Base-by-base conservation (phyloP, 1,284 basidiomycete species). In the Melampsora larici-populina region DNA sequence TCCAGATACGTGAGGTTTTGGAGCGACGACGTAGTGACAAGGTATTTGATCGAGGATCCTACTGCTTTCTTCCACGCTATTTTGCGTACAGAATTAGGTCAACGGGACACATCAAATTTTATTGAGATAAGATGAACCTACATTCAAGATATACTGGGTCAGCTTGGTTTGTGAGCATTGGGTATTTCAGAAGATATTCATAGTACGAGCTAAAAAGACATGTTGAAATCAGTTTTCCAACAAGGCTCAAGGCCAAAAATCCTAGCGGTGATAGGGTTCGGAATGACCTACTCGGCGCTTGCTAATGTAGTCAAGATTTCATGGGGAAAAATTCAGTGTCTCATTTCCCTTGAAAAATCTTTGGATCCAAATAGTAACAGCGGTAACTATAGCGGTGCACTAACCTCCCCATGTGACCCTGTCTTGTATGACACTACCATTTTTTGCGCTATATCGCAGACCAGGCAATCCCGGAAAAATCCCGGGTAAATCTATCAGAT, bases 111-210 rank as follows among this genome's bases (percentile, higher is more conserved):
- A 0, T 29, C 7, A 58, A n/a, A 8, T 24, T n/a, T 29, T 68
- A 11, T 24, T 60, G 13, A 31, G 21, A 40, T 21, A 3, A 8
- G 36, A 63, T 18, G 36, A 2, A 15, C 26, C 24, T 43, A 78
- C 75, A 62, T n/a, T 70, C 33, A 18, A 69, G 63, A 49, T 70
- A 78, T 18, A 60, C 60, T n/a, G 60, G 18, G 31, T 78, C 75
- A 17, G n/a, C 33, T 21, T 70, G 64, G 46, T 64, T 51, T 49
- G 70, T 78, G 13, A 78, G 62, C 58, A 78, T 70, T 6, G 67
- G 51, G 48, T 78, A 78, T 67, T 78, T 78, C 46, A 78, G 58
- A 13, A 78, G 58, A 49, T 78, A 78, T 65, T 78, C 75, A 21
- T 69, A 58, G 36, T 78, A 78, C 18, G 75, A 78, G 62, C 75